These are phyloP conservation scores for Rhizopogon roseolus DNA, from an alignment of 768 basidiomycete species.

Conservation along the genomic window DNA sequence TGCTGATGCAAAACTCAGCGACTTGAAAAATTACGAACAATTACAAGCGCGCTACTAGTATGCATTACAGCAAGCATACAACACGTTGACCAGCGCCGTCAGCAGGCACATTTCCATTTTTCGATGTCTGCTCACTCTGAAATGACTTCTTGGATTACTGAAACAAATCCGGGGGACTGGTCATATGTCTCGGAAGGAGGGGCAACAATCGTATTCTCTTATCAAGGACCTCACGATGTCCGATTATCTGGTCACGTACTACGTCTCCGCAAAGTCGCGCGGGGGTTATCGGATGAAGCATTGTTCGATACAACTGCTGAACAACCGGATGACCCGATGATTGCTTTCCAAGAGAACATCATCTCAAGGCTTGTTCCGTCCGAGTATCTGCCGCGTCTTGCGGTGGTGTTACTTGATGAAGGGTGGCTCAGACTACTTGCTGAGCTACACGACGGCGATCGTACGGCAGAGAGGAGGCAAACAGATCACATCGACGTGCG, in stretches of 20 bases:
- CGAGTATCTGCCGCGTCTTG: conserved; percentile 53
- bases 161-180: conserved; percentile 56
- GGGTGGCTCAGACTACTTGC: conserved; percentile 61
- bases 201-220: conserved; percentile 85
- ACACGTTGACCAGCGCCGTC: no score
- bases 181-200: conserved; percentile 90
- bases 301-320: not conserved
- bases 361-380: conserved; percentile 62
- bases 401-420: conserved; percentile 38
- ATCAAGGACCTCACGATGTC: conserved; percentile 50
- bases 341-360: conserved; percentile 59
- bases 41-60: no score
- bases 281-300: not conserved
- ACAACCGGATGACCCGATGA: conserved; percentile 28
- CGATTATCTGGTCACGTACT: conserved; percentile 63
- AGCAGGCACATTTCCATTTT: not conserved
- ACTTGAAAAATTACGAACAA: no score
- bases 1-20: no score
- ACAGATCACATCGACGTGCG: conserved; percentile 57
- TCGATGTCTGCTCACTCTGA: not conserved
- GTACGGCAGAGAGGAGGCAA: conserved; percentile 53
- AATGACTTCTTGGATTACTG: conserved; percentile 15
- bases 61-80: no score
- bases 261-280: conserved; percentile 62
- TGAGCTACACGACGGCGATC: conserved; percentile 35